Evolutionary conservation across 305 asterid genomes (phyloP).

Genomic region (Nicotiana rustica): DNA sequence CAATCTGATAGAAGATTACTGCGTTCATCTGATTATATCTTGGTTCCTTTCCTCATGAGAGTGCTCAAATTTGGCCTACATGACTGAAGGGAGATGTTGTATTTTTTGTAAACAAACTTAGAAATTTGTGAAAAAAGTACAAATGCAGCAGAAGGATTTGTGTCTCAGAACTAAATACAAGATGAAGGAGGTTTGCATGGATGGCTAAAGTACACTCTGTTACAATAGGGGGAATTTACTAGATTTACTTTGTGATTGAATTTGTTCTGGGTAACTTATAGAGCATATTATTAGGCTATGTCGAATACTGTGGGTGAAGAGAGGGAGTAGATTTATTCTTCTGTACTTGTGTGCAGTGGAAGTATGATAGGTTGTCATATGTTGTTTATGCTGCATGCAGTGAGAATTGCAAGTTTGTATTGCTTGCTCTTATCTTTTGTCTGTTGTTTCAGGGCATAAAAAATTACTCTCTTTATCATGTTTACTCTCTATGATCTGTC

Average conservation of each 20-base stretch:
- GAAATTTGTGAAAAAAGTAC: background rate
- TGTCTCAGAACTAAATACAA: background rate
- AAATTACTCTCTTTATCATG: background rate
- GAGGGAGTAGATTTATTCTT: constrained; percentile 17
- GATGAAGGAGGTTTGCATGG: background rate
- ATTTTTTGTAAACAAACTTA: background rate
- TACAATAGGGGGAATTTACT: constrained; percentile 4
- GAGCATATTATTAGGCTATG: background rate
- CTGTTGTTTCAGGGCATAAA: background rate
- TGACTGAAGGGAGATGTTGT: background rate
- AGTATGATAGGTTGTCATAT: background rate
- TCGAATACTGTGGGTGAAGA: background rate
- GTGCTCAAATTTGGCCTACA: background rate
- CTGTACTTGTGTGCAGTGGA: background rate
- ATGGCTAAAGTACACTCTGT: background rate
- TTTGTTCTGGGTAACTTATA: background rate
- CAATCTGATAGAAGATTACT: background rate
- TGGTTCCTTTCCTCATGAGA: background rate
- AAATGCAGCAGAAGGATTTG: background rate
- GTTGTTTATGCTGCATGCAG: background rate
- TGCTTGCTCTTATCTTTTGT: background rate
- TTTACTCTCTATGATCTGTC: no score
- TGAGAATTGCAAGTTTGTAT: background rate
- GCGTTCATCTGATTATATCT: constrained; percentile 19
- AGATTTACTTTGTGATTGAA: constrained; percentile 23